These are phyloP conservation scores for Colletotrichum navitas DNA, from an alignment of 2,329 filamentous ascomycete species.

Conservation along the genomic window DNA sequence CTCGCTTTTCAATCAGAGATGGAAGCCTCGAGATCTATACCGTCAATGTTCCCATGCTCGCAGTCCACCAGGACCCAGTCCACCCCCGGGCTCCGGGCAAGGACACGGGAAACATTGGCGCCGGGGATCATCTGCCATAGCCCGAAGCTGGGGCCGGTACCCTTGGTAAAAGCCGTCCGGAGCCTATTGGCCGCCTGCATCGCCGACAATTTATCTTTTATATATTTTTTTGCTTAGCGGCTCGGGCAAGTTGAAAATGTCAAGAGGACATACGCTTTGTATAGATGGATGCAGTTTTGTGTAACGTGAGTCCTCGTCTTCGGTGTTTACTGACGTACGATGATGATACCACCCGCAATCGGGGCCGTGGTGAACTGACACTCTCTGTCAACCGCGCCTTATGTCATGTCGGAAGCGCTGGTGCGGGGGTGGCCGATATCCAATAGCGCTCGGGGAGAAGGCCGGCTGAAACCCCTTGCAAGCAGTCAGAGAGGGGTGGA, in stretches of 20 bases:
- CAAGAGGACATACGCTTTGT: neutral
- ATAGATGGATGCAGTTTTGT: neutral
- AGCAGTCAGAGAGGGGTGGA: neutral
- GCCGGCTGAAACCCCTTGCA: slow-evolving; percentile 9
- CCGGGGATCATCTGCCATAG: slow-evolving; percentile 75
- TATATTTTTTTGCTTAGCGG: neutral
- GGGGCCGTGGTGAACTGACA: neutral
- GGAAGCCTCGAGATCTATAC: slow-evolving; percentile 51
- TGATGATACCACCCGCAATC: neutral
- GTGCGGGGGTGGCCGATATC: slow-evolving; percentile 8
- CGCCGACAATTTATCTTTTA: slow-evolving; percentile 38
- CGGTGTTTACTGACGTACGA: neutral
- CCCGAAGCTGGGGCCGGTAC: slow-evolving; percentile 63
- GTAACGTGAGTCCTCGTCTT: neutral
- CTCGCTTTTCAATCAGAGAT: neutral
- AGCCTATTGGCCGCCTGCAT: slow-evolving; percentile 64
- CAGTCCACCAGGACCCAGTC: slow-evolving; percentile 75
- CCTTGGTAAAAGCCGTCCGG: slow-evolving; percentile 62
- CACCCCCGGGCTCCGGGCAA: slow-evolving; percentile 71
- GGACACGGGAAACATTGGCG: slow-evolving; percentile 67
- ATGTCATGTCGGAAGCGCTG: slow-evolving; percentile 2
- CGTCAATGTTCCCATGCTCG: slow-evolving; percentile 66
- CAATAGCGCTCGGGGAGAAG: neutral
- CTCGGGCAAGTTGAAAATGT: too few species aligned
- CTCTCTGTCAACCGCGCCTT: slow-evolving; percentile 17